Evolutionary conservation across 225 moss, liverwort and hornwort genomes (phyloP).

Genomic region (Pleurozium schreberi): DNA sequence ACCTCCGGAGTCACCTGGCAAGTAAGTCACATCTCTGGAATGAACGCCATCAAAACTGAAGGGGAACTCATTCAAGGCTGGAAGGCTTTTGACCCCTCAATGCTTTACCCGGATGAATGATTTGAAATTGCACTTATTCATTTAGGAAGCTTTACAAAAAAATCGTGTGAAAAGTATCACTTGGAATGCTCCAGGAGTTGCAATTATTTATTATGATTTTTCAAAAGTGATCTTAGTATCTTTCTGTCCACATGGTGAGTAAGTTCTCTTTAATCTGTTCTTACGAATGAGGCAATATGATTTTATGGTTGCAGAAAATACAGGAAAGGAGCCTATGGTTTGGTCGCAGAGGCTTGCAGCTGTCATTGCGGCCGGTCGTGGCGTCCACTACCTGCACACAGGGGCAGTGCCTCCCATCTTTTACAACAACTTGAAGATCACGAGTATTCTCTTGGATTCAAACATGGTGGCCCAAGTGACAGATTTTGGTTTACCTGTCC

Average conservation of each 20-base stretch:
- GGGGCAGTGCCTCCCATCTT: slow-evolving; percentile 76
- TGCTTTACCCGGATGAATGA: not conserved
- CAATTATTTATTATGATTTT: not conserved
- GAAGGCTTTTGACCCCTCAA: not conserved
- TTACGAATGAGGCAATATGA: not conserved
- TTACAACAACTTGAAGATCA: slow-evolving; percentile 88
- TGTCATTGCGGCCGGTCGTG: slow-evolving; percentile 85
- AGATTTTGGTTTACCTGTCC: slow-evolving; percentile 74
- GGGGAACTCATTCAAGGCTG: not conserved
- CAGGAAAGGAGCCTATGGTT: slow-evolving; percentile 50
- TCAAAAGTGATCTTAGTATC: not conserved
- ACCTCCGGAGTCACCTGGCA: slow-evolving; percentile 67
- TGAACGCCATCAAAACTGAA: not conserved
- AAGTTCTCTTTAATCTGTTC: not conserved
- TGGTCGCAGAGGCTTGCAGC: slow-evolving; percentile 87
- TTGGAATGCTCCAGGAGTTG: not conserved
- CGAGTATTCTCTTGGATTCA: slow-evolving; percentile 76
- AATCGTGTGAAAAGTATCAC: not conserved
- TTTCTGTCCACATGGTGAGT: not conserved
- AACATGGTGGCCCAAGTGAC: slow-evolving; percentile 80
- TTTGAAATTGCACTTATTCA: not conserved
- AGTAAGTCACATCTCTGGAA: slow-evolving; percentile 31
- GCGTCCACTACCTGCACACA: slow-evolving; percentile 85
- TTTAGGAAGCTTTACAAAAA: not conserved
- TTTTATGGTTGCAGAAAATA: slow-evolving; percentile 9